Conservation (phyloP, 2,329 filamentous ascomycete genomes). For the Harringtonia aguacate region DNA sequence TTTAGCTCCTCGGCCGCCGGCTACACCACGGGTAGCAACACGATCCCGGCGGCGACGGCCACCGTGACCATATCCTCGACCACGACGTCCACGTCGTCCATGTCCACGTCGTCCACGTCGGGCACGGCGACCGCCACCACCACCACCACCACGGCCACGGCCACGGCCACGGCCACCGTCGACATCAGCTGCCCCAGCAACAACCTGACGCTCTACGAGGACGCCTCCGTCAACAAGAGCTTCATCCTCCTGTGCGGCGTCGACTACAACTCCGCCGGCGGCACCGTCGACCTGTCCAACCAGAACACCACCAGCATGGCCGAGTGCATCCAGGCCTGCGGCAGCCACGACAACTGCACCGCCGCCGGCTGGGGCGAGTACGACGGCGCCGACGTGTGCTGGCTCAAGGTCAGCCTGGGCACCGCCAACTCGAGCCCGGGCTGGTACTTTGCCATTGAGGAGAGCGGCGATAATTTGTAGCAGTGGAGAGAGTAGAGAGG, state of each 20-base stretch:
- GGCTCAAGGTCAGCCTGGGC: slow-evolving; percentile 23
- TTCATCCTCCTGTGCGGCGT: slow-evolving; percentile 23
- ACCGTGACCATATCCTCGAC: background rate
- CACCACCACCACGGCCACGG: background rate
- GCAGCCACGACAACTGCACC: slow-evolving; percentile 16
- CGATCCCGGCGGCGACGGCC: background rate
- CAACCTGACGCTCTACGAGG: slow-evolving; percentile 23
- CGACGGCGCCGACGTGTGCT: slow-evolving; percentile 19
- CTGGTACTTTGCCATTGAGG: slow-evolving; percentile 22
- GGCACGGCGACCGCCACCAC: background rate
- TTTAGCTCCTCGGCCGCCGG: too few species aligned
- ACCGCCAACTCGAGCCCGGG: slow-evolving; percentile 13
- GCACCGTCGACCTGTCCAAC: slow-evolving; percentile 19
- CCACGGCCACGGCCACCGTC: background rate
- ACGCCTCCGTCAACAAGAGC: slow-evolving; percentile 8
- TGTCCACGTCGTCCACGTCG: background rate
- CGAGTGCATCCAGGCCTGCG: slow-evolving; percentile 22
- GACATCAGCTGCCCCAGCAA: slow-evolving; percentile 19
- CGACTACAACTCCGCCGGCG: slow-evolving; percentile 21
- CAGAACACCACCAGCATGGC: slow-evolving; percentile 16
- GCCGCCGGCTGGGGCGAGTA: slow-evolving; percentile 25
- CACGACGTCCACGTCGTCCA: background rate
- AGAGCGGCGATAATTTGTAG: slow-evolving; percentile 6
- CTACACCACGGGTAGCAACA: too few species aligned
- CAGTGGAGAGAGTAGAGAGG: too few species aligned